Conservation (phyloP, 106 monocot genomes). For the Xerophyta viscosa region DNA sequence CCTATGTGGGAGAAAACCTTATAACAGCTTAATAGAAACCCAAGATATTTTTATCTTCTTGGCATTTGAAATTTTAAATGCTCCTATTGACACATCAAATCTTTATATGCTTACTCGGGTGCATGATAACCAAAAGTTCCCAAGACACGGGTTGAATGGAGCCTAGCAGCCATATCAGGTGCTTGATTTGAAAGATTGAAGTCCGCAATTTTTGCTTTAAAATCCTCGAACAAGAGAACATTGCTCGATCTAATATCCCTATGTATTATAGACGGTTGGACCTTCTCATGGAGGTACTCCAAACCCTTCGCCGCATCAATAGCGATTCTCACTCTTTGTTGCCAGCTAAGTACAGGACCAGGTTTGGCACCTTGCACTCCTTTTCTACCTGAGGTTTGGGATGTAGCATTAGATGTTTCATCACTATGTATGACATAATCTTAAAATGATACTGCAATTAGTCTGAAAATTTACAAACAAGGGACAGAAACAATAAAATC, state of each 20-base stretch:
- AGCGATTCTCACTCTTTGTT: constrained; percentile 82
- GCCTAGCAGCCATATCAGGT: constrained; percentile 94
- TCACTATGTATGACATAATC: background rate
- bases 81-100: background rate
- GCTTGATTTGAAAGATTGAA: constrained; percentile 92
- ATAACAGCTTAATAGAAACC: no score
- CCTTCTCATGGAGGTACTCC: constrained; percentile 93
- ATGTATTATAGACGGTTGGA: constrained; percentile 77
- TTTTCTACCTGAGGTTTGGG: constrained; percentile 56
- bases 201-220: constrained; percentile 88
- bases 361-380: constrained; percentile 94
- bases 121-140: constrained; percentile 98
- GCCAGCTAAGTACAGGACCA: constrained; percentile 83
- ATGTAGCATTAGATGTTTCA: background rate
- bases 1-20: no score
- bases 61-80: background rate
- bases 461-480: background rate
- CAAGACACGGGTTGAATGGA: constrained; percentile 92
- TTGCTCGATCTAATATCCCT: constrained; percentile 92
- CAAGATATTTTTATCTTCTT: background rate
- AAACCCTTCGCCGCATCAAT: constrained; percentile 91
- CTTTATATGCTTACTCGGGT: constrained; percentile 52
- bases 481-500: background rate
- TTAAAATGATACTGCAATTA: background rate
- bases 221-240: constrained; percentile 83